These are phyloP conservation scores for Sugiyamaella chiloensis DNA, from an alignment of 805 yeast species.

Conservation along the genomic window DNA sequence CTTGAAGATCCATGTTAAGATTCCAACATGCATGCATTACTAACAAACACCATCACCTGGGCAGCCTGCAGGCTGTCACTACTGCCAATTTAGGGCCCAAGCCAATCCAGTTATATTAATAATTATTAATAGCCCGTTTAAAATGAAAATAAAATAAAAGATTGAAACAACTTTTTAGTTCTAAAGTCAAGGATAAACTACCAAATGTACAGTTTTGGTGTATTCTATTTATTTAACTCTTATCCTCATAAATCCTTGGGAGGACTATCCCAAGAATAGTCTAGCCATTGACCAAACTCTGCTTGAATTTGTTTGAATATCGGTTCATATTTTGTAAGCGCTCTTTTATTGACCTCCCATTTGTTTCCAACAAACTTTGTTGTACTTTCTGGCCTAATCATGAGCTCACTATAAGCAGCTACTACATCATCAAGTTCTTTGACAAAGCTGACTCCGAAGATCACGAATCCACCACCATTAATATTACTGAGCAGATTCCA, in stretches of 20 bases:
- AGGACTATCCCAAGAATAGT: conserved; percentile 17
- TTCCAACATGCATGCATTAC: neutral
- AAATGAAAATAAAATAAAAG: too few relatives aligned
- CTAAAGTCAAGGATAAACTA: too few relatives aligned
- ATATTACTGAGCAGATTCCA: conserved; percentile 39
- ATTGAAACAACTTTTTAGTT: too few relatives aligned
- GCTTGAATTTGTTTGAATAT: conserved; percentile 8
- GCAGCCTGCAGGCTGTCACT: too few relatives aligned
- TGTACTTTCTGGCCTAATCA: conserved; percentile 6
- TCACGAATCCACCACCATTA: conserved; percentile 21
- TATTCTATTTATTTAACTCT: too few relatives aligned
- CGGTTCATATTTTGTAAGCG: conserved; percentile 12
- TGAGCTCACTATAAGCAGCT: conserved; percentile 11
- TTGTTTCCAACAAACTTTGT: conserved; percentile 11
- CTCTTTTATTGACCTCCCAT: conserved; percentile 8
- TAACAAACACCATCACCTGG: too few relatives aligned
- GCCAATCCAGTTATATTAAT: too few relatives aligned
- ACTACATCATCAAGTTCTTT: conserved; percentile 17
- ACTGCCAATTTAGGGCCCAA: too few relatives aligned
- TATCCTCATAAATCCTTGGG: conserved; percentile 9
- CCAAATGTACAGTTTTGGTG: too few relatives aligned
- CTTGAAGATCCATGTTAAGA: conserved; percentile 16
- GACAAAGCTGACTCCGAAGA: conserved; percentile 17
- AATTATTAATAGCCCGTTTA: too few relatives aligned
- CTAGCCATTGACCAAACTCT: conserved; percentile 16